These are phyloP conservation scores for Ilex aquifolium DNA, from an alignment of 257 asterid species.

Conservation along the genomic window DNA sequence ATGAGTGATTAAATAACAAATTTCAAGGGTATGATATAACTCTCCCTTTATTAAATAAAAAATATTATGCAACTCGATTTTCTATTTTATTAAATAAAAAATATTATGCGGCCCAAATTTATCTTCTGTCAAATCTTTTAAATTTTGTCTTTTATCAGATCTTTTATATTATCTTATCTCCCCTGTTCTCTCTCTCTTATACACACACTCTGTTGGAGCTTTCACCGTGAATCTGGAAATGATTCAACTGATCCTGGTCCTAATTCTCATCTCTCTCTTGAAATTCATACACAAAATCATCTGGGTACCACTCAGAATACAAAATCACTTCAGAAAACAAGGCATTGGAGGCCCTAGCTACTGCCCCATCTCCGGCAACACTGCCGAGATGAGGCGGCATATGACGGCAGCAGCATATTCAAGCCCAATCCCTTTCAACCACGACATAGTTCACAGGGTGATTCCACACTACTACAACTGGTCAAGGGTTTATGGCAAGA, in stretches of 20 bases:
- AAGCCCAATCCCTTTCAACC: slow-evolving; percentile 20
- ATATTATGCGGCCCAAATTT: too few species aligned
- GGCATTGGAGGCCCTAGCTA: slow-evolving; percentile 37
- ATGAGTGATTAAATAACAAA: too few species aligned
- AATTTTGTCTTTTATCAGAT: too few species aligned
- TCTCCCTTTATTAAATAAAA: too few species aligned
- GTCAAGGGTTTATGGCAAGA: slow-evolving; percentile 39
- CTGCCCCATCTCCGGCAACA: slow-evolving; percentile 32
- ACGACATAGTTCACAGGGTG: slow-evolving; percentile 31
- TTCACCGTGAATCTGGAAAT: not conserved
- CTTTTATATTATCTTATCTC: not conserved
- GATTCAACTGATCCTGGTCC: slow-evolving; percentile 3
- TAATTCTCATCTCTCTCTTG: slow-evolving; percentile 10
- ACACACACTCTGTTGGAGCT: not conserved
- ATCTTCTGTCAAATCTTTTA: too few species aligned
- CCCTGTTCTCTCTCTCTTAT: not conserved
- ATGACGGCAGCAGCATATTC: slow-evolving; percentile 36
- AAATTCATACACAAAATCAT: slow-evolving; percentile 18
- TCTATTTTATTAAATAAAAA: too few species aligned
- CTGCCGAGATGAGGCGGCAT: slow-evolving; percentile 26
- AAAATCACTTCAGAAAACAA: slow-evolving; percentile 30
- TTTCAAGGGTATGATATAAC: too few species aligned
- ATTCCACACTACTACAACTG: slow-evolving; percentile 40
- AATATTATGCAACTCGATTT: too few species aligned
- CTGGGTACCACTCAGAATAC: slow-evolving; percentile 28